Evolutionary conservation across 495 filamentous ascomycete genomes (phyloP).

Genomic region (Penicillium salamii): DNA sequence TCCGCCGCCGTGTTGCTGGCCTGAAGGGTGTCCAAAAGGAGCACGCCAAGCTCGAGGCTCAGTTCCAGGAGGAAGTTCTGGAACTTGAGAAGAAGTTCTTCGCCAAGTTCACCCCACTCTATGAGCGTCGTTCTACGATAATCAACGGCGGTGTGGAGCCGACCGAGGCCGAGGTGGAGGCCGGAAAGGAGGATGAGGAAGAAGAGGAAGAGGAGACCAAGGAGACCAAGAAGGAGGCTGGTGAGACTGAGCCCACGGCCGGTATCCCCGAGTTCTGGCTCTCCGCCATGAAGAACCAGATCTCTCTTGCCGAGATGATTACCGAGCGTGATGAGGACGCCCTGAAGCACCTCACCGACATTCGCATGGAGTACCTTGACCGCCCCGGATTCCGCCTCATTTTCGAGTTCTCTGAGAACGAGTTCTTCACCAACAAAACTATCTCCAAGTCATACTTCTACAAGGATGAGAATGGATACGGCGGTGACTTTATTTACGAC

Average conservation of each 20-base stretch:
- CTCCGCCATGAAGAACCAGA: constrained; percentile 99
- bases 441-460: constrained; percentile 99
- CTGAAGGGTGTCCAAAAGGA: constrained; percentile 98
- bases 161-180: constrained; percentile 77
- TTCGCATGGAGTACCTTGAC: constrained; percentile 99
- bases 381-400: constrained; percentile 96
- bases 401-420: constrained; percentile 94
- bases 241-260: constrained; percentile 49
- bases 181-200: constrained; percentile 77
- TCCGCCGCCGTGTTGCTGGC: constrained; percentile 90
- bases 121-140: constrained; percentile 90
- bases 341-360: constrained; percentile 86
- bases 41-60: constrained; percentile 93
- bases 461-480: constrained; percentile 97
- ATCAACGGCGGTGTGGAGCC: constrained; percentile 88
- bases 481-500: constrained; percentile 99
- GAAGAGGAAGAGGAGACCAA: constrained; percentile 56
- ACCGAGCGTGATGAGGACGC: constrained; percentile 94
- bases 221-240: constrained; percentile 46
- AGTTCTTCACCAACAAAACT: constrained; percentile 93
- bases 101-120: constrained; percentile 95
- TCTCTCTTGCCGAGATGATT: constrained; percentile 95
- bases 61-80: constrained; percentile 97
- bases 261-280: constrained; percentile 99
- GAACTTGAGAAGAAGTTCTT: constrained; percentile 99